A percentile compares a stretch with the other conserved stretches of the same genome.
phyloP scores from a whole-genome alignment of 805 yeast species.

The Yamadazyma philogaea region DNA sequence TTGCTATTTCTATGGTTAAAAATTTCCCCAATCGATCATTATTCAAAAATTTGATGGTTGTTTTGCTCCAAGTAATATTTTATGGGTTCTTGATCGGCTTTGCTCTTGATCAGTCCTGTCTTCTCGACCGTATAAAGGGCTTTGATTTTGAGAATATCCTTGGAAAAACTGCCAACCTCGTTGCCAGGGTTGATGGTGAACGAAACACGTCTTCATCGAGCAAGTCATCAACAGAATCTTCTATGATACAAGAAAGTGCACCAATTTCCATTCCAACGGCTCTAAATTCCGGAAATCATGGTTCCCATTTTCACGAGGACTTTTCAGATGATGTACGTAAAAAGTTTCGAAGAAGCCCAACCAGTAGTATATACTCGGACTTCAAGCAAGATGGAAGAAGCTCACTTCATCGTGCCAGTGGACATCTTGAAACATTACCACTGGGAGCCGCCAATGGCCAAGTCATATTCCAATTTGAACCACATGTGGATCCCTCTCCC shows the following conservation, averaged over 20 bases:
- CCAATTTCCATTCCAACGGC: not conserved
- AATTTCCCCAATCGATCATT: not conserved
- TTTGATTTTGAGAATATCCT: not conserved
- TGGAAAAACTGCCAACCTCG: not conserved
- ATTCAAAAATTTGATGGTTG: constrained; percentile 1
- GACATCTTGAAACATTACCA: not conserved
- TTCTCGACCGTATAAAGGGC: too few species aligned
- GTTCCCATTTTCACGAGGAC: not conserved
- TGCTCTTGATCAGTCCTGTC: not conserved
- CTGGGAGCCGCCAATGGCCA: not conserved
- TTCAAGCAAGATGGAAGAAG: not conserved
- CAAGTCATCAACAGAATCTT: not conserved
- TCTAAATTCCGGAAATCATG: not conserved
- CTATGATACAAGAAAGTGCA: not conserved
- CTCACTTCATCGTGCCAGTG: not conserved
- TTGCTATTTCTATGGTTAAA: not conserved
- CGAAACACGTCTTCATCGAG: not conserved
- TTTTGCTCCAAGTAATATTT: constrained; percentile 1
- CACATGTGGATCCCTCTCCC: not conserved
- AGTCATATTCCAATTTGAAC: not conserved
- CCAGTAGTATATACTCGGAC: not conserved
- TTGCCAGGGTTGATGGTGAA: not conserved
- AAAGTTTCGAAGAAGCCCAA: not conserved
- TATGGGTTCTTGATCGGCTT: not conserved
- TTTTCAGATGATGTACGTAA: not conserved